Conservation (phyloP, 345 rosid species). For the Sonneratia caseolaris region DNA sequence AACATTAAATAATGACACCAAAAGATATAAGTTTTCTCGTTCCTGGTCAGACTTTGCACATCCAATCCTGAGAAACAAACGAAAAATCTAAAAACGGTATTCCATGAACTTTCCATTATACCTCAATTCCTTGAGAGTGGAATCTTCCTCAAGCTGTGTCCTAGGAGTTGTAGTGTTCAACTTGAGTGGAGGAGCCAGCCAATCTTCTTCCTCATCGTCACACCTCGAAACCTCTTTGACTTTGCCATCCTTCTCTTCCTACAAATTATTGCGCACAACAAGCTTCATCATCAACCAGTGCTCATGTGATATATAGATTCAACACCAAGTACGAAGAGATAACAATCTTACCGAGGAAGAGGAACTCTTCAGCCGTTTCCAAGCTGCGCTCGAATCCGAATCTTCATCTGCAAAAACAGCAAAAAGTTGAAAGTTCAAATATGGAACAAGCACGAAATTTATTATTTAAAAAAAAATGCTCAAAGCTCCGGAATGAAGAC, state of each 20-base stretch:
- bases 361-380: conserved; percentile 3
- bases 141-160: conserved; percentile 8
- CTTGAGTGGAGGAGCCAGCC: conserved; percentile 17
- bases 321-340: not conserved
- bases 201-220: conserved; percentile 10
- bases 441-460: not conserved
- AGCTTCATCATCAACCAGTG: not conserved
- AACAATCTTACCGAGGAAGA: not conserved
- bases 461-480: not conserved
- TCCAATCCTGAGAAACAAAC: not conserved
- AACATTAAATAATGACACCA: not conserved
- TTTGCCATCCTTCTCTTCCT: not conserved
- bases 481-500: not conserved
- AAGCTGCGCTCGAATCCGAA: not conserved
- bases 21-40: not conserved
- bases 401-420: conserved; percentile 5
- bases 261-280: not conserved
- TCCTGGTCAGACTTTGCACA: not conserved
- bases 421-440: not conserved
- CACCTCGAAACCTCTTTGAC: not conserved
- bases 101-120: not conserved
- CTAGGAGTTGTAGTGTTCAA: not conserved
- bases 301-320: not conserved
- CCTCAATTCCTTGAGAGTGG: conserved; percentile 17
- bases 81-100: not conserved